These are phyloP conservation scores for Cladosporium colombiae DNA, from an alignment of 2,329 filamentous ascomycete species.

Conservation along the genomic window DNA sequence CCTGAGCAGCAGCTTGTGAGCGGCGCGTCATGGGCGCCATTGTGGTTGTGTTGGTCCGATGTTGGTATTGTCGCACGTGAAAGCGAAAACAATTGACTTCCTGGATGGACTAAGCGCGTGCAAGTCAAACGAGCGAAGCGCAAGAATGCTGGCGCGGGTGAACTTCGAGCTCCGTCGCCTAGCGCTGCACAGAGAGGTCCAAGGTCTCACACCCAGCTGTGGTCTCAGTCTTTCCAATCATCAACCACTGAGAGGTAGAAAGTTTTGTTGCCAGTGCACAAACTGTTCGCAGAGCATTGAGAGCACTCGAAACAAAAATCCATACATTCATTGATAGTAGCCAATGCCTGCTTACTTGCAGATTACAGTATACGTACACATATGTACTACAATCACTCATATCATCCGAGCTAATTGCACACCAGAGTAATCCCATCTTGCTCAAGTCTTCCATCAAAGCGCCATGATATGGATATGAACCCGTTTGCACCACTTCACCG, in stretches of 20 bases:
- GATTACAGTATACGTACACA: background rate
- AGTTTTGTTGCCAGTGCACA: background rate
- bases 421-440: background rate
- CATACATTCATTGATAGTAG: background rate
- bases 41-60: background rate
- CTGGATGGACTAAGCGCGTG: background rate
- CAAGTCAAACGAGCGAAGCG: constrained; percentile 11
- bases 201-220: background rate
- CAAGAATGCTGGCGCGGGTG: constrained; percentile 12
- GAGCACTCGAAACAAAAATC: background rate
- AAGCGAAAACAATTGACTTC: background rate
- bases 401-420: background rate
- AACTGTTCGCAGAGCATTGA: background rate
- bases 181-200: constrained; percentile 1
- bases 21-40: constrained; percentile 23
- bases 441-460: too few relatives aligned
- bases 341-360: background rate
- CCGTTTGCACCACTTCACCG: too few relatives aligned
- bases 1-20: constrained; percentile 17
- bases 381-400: background rate
- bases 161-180: constrained; percentile 9
- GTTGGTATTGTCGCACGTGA: constrained; percentile 1
- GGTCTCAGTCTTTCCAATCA: background rate
- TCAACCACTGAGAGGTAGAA: background rate
- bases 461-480: too few relatives aligned